Conservation (phyloP, 306 rosid species). For the Lupinus albus region DNA sequence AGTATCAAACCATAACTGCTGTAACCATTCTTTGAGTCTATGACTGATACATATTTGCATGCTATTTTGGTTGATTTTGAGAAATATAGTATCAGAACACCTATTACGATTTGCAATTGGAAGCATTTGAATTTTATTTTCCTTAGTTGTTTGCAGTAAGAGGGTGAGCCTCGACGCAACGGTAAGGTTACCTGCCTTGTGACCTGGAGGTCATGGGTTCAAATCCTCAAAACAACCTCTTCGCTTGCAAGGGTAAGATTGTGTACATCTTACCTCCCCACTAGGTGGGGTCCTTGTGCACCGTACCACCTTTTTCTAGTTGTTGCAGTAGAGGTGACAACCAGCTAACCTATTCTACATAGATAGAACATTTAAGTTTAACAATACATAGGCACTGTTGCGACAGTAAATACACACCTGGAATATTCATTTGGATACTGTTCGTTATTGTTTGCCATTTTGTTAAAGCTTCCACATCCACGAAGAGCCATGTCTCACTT, state of each 20-base stretch:
- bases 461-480: constrained; percentile 21
- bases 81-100: neutral
- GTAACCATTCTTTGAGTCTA: constrained; percentile 15
- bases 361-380: neutral
- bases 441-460: constrained; percentile 4
- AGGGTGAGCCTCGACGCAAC: too few relatives aligned
- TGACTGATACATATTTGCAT: constrained; percentile 3
- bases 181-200: too few relatives aligned
- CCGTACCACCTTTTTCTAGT: too few relatives aligned
- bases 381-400: constrained; percentile 17
- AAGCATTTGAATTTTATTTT: constrained; percentile 12
- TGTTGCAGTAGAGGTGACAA: neutral
- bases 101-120: constrained; percentile 7
- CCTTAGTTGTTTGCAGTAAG: constrained; percentile 11
- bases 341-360: neutral
- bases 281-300: too few relatives aligned
- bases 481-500: constrained; percentile 13
- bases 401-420: neutral
- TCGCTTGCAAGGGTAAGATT: too few relatives aligned
- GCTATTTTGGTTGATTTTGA: constrained; percentile 32
- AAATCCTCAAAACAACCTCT: too few relatives aligned
- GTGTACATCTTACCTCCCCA: too few relatives aligned
- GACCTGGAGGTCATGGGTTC: too few relatives aligned
- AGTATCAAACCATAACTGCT: constrained; percentile 4
- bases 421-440: constrained; percentile 13